Evolutionary conservation across 306 rosid genomes (phyloP), one percentile per base, ranked within the genome.

Genomic region (Trichosanthes truncata): DNA sequence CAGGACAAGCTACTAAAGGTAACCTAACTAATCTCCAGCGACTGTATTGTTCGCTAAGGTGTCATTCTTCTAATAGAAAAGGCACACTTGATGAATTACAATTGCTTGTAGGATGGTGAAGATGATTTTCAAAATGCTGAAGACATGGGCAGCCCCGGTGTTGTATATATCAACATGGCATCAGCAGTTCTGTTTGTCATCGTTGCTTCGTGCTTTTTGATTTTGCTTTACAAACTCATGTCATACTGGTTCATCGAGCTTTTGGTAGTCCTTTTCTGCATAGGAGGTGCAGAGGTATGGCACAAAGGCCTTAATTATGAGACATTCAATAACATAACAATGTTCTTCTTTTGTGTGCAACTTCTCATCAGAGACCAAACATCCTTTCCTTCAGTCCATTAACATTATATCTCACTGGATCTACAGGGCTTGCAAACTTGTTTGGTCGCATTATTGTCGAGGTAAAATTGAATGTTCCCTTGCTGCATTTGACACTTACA

Each of bases 361-460:
- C 29, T 56, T 56, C 14, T n/a, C 9, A 29, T 61, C 35, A 61
- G 40, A 15, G 14, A 31, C 76, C 48, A 31, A 40, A 49, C 67
- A 71, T 56, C 77, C 76, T 76, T 59, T 62, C 49, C 31, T 77
- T 69, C 20, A 73, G 36, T 65, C 36, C 81, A 83, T 52, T 86
- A 69, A 87, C 77, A 78, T 63, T 79, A 20, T 59, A 62, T 66
- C 85, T 84, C 80, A 59, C 77, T 87, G 84, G 63, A 55, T 81
- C 52, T 87, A 82, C 88, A 95, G 99, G 99, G 99, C 8, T 87
- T 93, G 87, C 99, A 91, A 87, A 91, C 97, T 80, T 93, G 99
- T 87, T 84, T 90, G 91, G 98, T 91, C 77, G 91, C 98, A 21
- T 81, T 96, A 76, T 79, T 93, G 76, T 90, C 92, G 41, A 91